Conservation (phyloP, 805 yeast species). For the Torulaspora indica region DNA sequence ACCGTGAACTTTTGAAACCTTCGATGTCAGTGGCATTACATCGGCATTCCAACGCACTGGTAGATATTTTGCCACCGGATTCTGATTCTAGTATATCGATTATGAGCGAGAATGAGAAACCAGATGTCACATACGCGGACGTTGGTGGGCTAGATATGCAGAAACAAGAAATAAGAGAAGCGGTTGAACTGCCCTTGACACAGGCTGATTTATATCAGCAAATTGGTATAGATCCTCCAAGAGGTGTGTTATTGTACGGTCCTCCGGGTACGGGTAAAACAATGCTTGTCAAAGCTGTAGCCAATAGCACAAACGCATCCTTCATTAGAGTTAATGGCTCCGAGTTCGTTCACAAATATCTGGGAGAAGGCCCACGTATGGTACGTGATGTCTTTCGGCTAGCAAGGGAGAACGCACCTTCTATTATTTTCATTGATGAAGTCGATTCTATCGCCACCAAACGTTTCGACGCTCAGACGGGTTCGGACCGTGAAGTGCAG, state of each 20-base stretch:
- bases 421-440: constrained; percentile 96
- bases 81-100: constrained; percentile 95
- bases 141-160: constrained; percentile 99
- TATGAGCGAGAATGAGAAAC: constrained; percentile 89
- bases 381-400: constrained; percentile 96
- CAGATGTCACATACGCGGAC: constrained; percentile 90
- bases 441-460: constrained; percentile 98
- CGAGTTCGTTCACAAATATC: constrained; percentile 94
- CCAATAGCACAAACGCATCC: constrained; percentile 91
- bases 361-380: constrained; percentile 99
- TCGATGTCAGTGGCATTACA: constrained; percentile 95
- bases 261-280: constrained; percentile 99
- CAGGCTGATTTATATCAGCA: constrained; percentile 95
- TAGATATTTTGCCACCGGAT: constrained; percentile 96
- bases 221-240: constrained; percentile 98
- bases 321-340: constrained; percentile 97
- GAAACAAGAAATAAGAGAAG: constrained; percentile 97
- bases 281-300: constrained; percentile 98
- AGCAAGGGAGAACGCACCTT: constrained; percentile 96
- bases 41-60: constrained; percentile 96
- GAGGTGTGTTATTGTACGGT: constrained; percentile 96
- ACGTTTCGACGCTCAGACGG: constrained; percentile 98
- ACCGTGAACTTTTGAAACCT: constrained; percentile 89
- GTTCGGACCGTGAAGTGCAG: constrained; percentile 99
- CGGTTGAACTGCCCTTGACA: constrained; percentile 92